Evolutionary conservation across 1,284 basidiomycete genomes (phyloP).

Genomic region (Ustilago cynodontis): DNA sequence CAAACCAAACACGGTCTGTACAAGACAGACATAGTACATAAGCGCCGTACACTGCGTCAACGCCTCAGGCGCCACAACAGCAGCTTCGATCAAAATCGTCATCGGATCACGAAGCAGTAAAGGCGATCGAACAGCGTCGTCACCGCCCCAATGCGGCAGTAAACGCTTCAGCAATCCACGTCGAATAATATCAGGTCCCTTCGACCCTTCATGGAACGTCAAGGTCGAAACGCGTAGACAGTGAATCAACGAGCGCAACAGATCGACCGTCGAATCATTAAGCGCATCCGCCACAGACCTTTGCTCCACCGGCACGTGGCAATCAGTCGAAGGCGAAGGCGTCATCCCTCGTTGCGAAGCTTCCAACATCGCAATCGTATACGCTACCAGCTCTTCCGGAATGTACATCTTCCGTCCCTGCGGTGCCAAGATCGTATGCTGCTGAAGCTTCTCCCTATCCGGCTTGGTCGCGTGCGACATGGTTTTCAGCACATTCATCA

Average conservation of each 20-base stretch:
- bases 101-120: constrained; percentile 66
- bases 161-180: constrained; percentile 66
- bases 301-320: constrained; percentile 30
- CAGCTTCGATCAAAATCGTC: constrained; percentile 66
- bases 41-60: constrained; percentile 66
- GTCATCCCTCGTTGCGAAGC: constrained; percentile 61
- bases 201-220: constrained; percentile 41
- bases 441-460: constrained; percentile 52
- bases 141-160: constrained; percentile 67
- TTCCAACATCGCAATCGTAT: constrained; percentile 68
- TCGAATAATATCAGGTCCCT: constrained; percentile 55
- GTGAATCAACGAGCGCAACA: constrained; percentile 62
- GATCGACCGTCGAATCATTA: constrained; percentile 50
- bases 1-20: constrained; percentile 67
- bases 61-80: constrained; percentile 59
- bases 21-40: constrained; percentile 67
- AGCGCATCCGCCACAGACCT: constrained; percentile 54
- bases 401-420: constrained; percentile 63
- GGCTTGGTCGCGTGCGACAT: constrained; percentile 54
- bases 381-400: constrained; percentile 67
- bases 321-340: constrained; percentile 46
- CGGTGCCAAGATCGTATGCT: constrained; percentile 62
- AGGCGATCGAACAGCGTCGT: constrained; percentile 64
- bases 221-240: constrained; percentile 51
- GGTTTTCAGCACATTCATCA: constrained; percentile 63